Evolutionary conservation across 2,329 filamentous ascomycete genomes (phyloP).

Genomic region (Daldinia eschscholtzii): DNA sequence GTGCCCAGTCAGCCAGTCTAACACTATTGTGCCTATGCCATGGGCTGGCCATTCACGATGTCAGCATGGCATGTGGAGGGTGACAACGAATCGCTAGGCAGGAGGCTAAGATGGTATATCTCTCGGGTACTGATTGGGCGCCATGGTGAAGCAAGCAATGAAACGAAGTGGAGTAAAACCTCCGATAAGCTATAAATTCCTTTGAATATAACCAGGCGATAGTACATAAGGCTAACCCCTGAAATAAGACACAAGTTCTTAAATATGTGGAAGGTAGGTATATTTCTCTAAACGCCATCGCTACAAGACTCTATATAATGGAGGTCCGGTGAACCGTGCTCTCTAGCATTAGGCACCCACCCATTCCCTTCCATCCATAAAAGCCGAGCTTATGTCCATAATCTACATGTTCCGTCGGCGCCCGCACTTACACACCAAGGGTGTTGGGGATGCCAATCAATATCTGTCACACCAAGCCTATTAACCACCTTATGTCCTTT

Average conservation of each 20-base stretch:
- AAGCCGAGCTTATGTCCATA: slow-evolving; percentile 76
- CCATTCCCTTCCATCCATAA: slow-evolving; percentile 1
- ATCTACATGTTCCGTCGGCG: slow-evolving; percentile 89
- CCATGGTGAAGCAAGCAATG: slow-evolving; percentile 10
- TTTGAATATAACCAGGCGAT: slow-evolving; percentile 22
- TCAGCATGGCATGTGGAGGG: slow-evolving; percentile 6
- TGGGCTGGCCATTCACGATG: slow-evolving; percentile 20
- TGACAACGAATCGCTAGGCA: slow-evolving; percentile 20
- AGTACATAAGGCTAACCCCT: slow-evolving; percentile 11
- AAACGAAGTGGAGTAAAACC: slow-evolving; percentile 32
- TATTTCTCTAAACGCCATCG: slow-evolving; percentile 37
- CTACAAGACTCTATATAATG: slow-evolving; percentile 40
- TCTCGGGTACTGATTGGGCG: slow-evolving; percentile 27
- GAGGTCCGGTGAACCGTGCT: slow-evolving; percentile 21
- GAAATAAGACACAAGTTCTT: slow-evolving; percentile 18
- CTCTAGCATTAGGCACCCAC: slow-evolving; percentile 18
- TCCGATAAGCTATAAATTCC: slow-evolving; percentile 13
- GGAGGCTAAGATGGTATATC: slow-evolving; percentile 1
- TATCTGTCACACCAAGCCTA: slow-evolving; percentile 89
- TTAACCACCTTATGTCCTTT: slow-evolving; percentile 88
- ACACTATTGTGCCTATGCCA: not conserved
- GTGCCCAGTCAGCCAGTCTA: slow-evolving; percentile 1
- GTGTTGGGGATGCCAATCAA: slow-evolving; percentile 95
- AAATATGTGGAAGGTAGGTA: slow-evolving; percentile 22
- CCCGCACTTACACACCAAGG: slow-evolving; percentile 96